Evolutionary conservation across 495 filamentous ascomycete species (phyloP).

Genomic region (Aspergillus leporis): DNA sequence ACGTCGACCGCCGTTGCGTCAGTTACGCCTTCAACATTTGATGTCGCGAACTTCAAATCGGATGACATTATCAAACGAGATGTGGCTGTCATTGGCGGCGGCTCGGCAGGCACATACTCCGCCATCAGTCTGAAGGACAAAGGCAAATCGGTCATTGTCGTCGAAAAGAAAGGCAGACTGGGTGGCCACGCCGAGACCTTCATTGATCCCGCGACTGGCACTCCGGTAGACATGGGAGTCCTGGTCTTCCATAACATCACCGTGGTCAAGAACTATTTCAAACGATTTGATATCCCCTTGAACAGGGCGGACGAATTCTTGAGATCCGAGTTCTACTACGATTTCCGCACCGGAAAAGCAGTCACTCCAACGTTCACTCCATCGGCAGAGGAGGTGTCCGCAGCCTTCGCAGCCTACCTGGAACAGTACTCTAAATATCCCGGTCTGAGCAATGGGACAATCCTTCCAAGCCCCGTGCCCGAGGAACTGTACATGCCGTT

Average conservation of each 20-base stretch:
- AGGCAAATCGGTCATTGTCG: background rate
- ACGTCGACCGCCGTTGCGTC: too few relatives aligned
- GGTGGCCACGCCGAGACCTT: background rate
- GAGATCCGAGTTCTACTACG: background rate
- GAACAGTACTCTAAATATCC: too few relatives aligned
- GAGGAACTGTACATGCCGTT: background rate
- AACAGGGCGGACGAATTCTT: background rate
- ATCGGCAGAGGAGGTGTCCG: too few relatives aligned
- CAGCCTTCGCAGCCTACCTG: background rate
- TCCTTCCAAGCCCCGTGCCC: background rate
- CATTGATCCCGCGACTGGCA: background rate
- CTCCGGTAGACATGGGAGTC: background rate
- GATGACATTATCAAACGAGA: too few relatives aligned
- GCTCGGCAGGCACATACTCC: background rate
- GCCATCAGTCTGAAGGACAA: background rate
- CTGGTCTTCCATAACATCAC: background rate
- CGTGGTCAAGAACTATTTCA: background rate
- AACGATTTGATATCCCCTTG: background rate
- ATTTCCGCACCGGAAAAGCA: background rate
- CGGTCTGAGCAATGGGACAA: too few relatives aligned
- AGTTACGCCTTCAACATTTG: too few relatives aligned
- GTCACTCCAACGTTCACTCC: background rate
- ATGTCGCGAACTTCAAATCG: too few relatives aligned
- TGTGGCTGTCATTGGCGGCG: too few relatives aligned
- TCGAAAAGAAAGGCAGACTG: constrained; percentile 1